Evolutionary conservation across 768 basidiomycete species (phyloP).

Genomic region (Cyclocybe cylindracea): DNA sequence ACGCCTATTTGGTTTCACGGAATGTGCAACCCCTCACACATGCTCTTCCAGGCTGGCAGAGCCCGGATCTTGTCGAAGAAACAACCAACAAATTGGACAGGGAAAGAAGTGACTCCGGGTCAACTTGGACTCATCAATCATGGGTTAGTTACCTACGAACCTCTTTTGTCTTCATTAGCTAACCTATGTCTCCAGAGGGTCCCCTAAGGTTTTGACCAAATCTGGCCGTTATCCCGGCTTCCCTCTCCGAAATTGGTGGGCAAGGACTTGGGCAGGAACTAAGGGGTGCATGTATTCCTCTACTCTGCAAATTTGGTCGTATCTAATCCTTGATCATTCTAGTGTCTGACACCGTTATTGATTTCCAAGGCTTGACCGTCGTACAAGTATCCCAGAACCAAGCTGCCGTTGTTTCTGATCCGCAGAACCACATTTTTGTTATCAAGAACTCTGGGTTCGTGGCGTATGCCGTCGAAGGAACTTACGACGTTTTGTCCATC

Average conservation of each 20-base stretch:
- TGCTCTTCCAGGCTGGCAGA: constrained; percentile 50
- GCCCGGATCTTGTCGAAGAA: constrained; percentile 65
- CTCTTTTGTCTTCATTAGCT: not conserved
- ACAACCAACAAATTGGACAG: constrained; percentile 69
- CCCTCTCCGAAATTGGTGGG: constrained; percentile 85
- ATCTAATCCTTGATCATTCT: not conserved
- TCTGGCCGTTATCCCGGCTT: constrained; percentile 80
- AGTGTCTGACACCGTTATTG: constrained; percentile 84
- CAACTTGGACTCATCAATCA: constrained; percentile 76
- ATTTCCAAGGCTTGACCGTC: constrained; percentile 78
- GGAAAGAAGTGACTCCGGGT: constrained; percentile 72
- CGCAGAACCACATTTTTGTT: constrained; percentile 78
- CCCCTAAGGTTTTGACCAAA: constrained; percentile 71
- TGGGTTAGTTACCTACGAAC: constrained; percentile 34
- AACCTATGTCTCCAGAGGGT: constrained; percentile 45
- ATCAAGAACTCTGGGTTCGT: constrained; percentile 80
- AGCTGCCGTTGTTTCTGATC: constrained; percentile 78
- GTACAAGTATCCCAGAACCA: constrained; percentile 87
- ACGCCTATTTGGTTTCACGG: constrained; percentile 5
- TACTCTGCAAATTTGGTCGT: not conserved
- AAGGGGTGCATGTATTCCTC: constrained; percentile 54
- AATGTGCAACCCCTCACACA: not conserved
- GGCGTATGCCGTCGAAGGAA: constrained; percentile 74
- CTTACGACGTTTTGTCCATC: constrained; percentile 78
- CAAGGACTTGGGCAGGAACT: constrained; percentile 68